Evolutionary conservation across 2,329 filamentous ascomycete genomes (phyloP).

Genomic region (Neofusicoccum ribis): DNA sequence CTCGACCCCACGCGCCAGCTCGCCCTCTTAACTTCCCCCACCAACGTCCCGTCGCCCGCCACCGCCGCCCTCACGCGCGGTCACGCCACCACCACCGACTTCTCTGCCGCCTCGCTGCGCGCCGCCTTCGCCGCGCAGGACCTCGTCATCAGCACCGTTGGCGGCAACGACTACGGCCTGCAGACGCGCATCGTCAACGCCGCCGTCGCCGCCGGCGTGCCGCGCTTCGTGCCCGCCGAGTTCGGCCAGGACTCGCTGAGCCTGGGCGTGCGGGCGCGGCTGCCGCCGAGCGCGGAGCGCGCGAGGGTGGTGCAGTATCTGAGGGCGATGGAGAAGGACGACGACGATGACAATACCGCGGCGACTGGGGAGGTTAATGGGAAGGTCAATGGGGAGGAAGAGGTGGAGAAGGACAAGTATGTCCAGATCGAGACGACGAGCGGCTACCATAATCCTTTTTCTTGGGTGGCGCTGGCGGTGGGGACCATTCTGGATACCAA

Average conservation of each 20-base stretch:
- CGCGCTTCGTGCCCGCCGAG: conserved; percentile 39
- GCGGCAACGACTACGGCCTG: conserved; percentile 24
- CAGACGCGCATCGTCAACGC: conserved; percentile 34
- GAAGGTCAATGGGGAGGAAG: neutral
- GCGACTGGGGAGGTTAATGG: neutral
- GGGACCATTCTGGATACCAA: conserved; percentile 35
- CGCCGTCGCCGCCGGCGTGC: conserved; percentile 36
- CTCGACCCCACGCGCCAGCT: conserved; percentile 22
- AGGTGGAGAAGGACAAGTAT: neutral
- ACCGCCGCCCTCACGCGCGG: neutral
- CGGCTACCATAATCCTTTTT: conserved; percentile 24
- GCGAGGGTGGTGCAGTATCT: conserved; percentile 35
- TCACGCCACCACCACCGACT: conserved; percentile 28
- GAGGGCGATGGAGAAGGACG: conserved; percentile 19
- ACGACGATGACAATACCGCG: neutral
- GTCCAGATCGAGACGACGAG: neutral
- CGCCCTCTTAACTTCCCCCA: conserved; percentile 30
- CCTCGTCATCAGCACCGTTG: conserved; percentile 28
- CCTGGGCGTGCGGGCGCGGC: conserved; percentile 29
- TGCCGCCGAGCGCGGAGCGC: conserved; percentile 32
- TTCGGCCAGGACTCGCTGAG: conserved; percentile 38
- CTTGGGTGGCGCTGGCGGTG: conserved; percentile 38
- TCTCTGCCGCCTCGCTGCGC: conserved; percentile 32
- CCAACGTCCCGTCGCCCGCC: conserved; percentile 24
- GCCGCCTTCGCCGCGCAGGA: conserved; percentile 26